Percentiles rank a stretch among this genome's conserved stretches.
Conservation (phyloP, 129 eudicot species). For the Apium graveolens region DNA sequence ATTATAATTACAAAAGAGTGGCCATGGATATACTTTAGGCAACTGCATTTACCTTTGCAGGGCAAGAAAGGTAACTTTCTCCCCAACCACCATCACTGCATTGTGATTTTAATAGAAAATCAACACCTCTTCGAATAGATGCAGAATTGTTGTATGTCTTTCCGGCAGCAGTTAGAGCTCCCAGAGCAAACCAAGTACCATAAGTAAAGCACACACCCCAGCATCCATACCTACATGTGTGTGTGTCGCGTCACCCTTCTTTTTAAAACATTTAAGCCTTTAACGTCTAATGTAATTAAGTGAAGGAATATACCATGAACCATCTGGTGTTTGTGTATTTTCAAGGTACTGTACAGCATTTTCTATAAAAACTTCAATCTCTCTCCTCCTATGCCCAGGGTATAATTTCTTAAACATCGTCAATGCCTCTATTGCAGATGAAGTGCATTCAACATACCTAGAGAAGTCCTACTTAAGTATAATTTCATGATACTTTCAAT, state of each 20-base stretch:
- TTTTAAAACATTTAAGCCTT: neutral
- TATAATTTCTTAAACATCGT: conserved; percentile 60
- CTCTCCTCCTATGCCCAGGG: conserved; percentile 61
- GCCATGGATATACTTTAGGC: neutral
- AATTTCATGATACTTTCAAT: neutral
- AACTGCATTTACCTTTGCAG: conserved; percentile 49
- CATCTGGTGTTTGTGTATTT: conserved; percentile 67
- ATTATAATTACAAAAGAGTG: neutral
- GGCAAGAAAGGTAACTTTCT: conserved; percentile 84
- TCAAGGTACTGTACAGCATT: conserved; percentile 52
- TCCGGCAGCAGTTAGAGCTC: conserved; percentile 60
- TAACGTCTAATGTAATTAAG: neutral
- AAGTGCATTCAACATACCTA: conserved; percentile 89
- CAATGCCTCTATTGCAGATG: conserved; percentile 71
- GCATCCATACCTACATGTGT: conserved; percentile 58
- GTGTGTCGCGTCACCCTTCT: neutral
- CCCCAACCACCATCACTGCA: conserved; percentile 91
- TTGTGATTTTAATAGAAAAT: conserved; percentile 49
- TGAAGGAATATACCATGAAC: conserved; percentile 65
- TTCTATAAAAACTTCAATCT: conserved; percentile 47
- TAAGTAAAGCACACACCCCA: conserved; percentile 88
- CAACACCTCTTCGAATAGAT: conserved; percentile 50
- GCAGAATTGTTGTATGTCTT: conserved; percentile 53
- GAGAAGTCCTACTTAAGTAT: conserved; percentile 14
- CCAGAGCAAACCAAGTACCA: conserved; percentile 83